Base-by-base conservation (phyloP, 371 early-diverging fungal species). In the Phascolomyces articulosus region DNA sequence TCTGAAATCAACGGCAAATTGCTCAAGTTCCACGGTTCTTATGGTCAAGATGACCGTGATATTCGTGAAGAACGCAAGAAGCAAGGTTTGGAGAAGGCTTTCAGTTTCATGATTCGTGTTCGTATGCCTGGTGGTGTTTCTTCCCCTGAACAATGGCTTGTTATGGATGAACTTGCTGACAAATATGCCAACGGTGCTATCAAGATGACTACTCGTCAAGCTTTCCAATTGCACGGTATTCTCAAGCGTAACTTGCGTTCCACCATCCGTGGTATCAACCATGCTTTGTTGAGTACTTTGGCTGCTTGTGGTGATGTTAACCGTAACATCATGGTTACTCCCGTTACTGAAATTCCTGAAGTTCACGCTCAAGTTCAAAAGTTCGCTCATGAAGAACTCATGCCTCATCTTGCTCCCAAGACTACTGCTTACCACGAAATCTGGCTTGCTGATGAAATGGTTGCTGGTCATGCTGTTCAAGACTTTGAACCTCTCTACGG, bases 221-320 rank as follows among this genome's bases (percentile, higher is more conserved):
- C 97, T 34, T 95, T 94, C 91, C 97, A 96, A 77, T 88, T 96
- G 70, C 97, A 96, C 75, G 97, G 97, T 68, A 90, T 96, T 55
- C 74, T 96, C 70, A 96, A 96, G 86, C 84, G 85, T 68, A 90
- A 94, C 70, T 85, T 96, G 58, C 93, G 92, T 80, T 74, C 83
- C 51, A 87, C 94, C 62, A 94, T 96, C 67, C 93, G 92, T 66
- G 90, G 87, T 60, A 95, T 96, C 84, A 96, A 96, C 83, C 87
- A 89, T 60, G 82, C 86, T 28, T 79, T 95, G 65, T 85, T 96
- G 78, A 91, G 93, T 78, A 95, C 96, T 24, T 84, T 96, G 47
- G 97, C 97, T 55, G 97, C 97, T 41, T 96, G 97, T 78, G 97
- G 97, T 70, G 97, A 96, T 83, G 97, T 96, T 65, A 96, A 96